Evolutionary conservation across 129 eudicot species (phyloP).

Genomic region (Helichrysum umbraculigerum): DNA sequence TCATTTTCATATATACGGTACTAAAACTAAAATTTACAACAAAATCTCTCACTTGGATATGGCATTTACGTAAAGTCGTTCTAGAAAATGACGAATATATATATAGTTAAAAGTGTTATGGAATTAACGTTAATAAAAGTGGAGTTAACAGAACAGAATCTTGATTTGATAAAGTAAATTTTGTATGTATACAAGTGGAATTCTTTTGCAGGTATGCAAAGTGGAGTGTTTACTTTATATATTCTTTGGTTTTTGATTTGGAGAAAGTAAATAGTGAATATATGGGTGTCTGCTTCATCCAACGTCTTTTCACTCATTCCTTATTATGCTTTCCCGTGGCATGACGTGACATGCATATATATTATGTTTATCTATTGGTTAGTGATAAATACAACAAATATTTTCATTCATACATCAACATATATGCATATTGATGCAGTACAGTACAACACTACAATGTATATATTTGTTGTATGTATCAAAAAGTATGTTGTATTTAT

Average conservation of each 20-base stretch:
- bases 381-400: no score
- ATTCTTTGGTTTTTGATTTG: constrained; percentile 22
- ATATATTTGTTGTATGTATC: no score
- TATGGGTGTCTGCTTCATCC: constrained; percentile 21
- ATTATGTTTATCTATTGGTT: no score
- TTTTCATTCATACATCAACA: no score
- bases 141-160: constrained; percentile 10
- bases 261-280: constrained; percentile 18
- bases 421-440: no score
- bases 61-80: no score
- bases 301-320: constrained; percentile 31
- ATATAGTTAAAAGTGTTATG: not conserved
- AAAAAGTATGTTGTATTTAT: no score
- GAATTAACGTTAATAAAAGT: constrained; percentile 3
- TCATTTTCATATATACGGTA: no score
- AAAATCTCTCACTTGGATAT: no score
- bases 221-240: constrained; percentile 27
- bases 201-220: constrained; percentile 28
- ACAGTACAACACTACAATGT: no score
- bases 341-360: constrained; percentile 25
- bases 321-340: constrained; percentile 28
- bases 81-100: no score
- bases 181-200: constrained; percentile 18
- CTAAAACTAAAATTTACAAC: no score
- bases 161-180: constrained; percentile 11